These are phyloP conservation scores for Isatis tinctoria DNA, from an alignment of 345 rosid genomes.

Conservation along the genomic window DNA sequence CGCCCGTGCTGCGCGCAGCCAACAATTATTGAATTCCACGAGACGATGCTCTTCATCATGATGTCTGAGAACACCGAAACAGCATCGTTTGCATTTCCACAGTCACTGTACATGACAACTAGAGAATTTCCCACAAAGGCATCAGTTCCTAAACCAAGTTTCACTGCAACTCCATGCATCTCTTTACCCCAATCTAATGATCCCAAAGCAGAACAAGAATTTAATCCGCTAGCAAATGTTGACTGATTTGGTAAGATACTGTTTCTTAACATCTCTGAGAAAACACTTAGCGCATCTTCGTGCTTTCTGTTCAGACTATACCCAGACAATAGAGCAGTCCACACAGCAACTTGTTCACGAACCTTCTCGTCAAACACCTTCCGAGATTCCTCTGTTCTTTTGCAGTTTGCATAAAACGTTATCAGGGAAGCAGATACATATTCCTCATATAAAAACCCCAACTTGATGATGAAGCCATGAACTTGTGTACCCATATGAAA, in stretches of 20 bases:
- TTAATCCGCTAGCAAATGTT: slow-evolving; percentile 61
- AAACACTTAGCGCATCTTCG: slow-evolving; percentile 46
- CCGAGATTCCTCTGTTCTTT: slow-evolving; percentile 34
- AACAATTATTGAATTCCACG: slow-evolving; percentile 66
- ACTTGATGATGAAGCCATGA: slow-evolving; percentile 49
- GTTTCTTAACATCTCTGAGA: slow-evolving; percentile 48
- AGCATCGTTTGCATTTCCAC: slow-evolving; percentile 49
- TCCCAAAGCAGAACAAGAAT: slow-evolving; percentile 61
- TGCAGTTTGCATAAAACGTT: slow-evolving; percentile 63
- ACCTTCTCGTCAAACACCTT: slow-evolving; percentile 43
- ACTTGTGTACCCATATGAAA: slow-evolving; percentile 50
- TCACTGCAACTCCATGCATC: slow-evolving; percentile 51
- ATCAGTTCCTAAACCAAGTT: slow-evolving; percentile 53
- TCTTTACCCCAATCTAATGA: slow-evolving; percentile 60
- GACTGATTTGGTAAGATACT: slow-evolving; percentile 62
- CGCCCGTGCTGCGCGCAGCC: slow-evolving; percentile 72
- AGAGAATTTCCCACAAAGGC: slow-evolving; percentile 62
- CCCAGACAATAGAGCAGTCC: slow-evolving; percentile 69
- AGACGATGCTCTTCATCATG: slow-evolving; percentile 45
- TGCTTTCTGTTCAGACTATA: slow-evolving; percentile 49
- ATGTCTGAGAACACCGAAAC: slow-evolving; percentile 42
- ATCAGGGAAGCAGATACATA: slow-evolving; percentile 58
- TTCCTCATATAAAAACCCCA: slow-evolving; percentile 44
- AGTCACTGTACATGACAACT: slow-evolving; percentile 48
- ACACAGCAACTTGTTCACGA: slow-evolving; percentile 48